Conservation (phyloP, 257 asterid genomes). For the Solanum habrochaites region DNA sequence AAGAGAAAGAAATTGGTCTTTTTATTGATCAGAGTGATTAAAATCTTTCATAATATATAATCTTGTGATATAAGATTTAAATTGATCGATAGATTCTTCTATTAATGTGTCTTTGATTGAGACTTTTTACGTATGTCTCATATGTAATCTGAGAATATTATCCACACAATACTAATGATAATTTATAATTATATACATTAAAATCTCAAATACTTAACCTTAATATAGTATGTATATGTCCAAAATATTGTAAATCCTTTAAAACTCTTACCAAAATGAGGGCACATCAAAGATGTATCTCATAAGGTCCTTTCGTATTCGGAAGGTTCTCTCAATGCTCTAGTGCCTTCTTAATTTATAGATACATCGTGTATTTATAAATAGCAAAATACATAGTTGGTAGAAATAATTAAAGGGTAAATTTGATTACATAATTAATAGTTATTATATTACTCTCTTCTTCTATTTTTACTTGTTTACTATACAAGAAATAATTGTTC, state of each 20-base stretch:
- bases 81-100: background rate
- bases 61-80: background rate
- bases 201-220: background rate
- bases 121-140: background rate
- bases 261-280: background rate
- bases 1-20: background rate
- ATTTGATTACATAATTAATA: too few relatives aligned
- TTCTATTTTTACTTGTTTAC: too few relatives aligned
- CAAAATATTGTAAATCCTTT: background rate
- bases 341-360: background rate
- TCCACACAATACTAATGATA: background rate
- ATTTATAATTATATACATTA: background rate
- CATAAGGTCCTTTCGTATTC: too few relatives aligned
- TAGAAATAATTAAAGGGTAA: too few relatives aligned
- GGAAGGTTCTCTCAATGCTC: background rate
- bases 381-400: too few relatives aligned
- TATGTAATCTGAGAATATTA: background rate
- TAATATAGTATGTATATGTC: background rate
- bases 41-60: background rate
- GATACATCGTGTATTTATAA: too few relatives aligned
- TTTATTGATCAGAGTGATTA: background rate
- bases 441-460: too few relatives aligned
- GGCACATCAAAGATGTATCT: background rate
- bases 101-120: background rate
- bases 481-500: rapidly evolving